Base-by-base conservation (phyloP, 164 flowering plant genomes). In the Dillenia suffruticosa region DNA sequence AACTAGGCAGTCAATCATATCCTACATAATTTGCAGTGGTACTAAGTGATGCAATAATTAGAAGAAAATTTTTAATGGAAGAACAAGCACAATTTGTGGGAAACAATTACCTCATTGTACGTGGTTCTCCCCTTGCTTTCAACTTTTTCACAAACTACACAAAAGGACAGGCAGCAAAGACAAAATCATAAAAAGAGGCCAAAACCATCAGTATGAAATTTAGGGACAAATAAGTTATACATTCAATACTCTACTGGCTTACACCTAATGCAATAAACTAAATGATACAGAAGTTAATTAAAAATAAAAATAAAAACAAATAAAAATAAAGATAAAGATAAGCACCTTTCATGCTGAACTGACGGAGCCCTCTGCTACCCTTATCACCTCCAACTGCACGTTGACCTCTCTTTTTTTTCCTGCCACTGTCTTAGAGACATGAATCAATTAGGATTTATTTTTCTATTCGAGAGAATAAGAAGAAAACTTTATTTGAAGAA, bases 371-470 rank as follows among this genome's bases (percentile, higher is more conserved):
- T 46, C 72, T 65, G 10, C 67, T 70, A 73, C 78, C 84, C 78
- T 93, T 93, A 73, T 93, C 98, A 49, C 77, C 84, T 57, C 86
- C 94, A 51, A 72, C 79, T 19, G 89, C 89, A 45, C 96, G 80
- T 63, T 85, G 94, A 55, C 81, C 94, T 75, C 94, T 77, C 79
- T 87, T 95, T 64, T 95, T 92, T 89, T 85, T 95, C 78, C 67
- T 83, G 62, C 82, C 81, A 65, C 88, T 83, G 77, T 54, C 54
- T 8, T 65, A n/a, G 56, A 63, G 69, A 32, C 40, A 32, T 32
- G 4, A 32, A 32, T 32, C 40, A 32, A 32, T 32, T 32, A 32
- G 40, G 40, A 4, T 32, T 32, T 32, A 32, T 32, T 32, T 32
- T 32, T 32, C 40, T 32, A 4, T 32, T 32, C 5, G 40, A 32